Evolutionary conservation across 306 rosid genomes (phyloP).

Genomic region (Amphicarpaea edgeworthii): DNA sequence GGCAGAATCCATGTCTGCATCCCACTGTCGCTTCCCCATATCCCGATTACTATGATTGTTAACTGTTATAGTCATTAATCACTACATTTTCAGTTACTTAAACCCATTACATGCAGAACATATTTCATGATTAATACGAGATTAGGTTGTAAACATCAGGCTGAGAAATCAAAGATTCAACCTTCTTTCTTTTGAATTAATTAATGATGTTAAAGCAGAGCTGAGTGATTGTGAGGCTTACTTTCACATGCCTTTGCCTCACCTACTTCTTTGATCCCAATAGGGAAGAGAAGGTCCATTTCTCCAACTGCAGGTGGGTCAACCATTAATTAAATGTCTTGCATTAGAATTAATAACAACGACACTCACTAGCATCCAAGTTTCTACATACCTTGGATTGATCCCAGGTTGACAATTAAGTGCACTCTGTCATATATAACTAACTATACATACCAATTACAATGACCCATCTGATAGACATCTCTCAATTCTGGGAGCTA

Average conservation of each 20-base stretch:
- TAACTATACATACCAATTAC: too few species aligned
- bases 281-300: constrained; percentile 81
- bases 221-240: constrained; percentile 56
- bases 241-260: constrained; percentile 66
- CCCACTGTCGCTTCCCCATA: constrained; percentile 42
- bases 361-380: constrained; percentile 61
- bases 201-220: constrained; percentile 65
- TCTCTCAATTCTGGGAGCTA: too few species aligned
- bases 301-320: constrained; percentile 90
- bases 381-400: too few species aligned
- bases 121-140: constrained; percentile 59
- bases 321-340: constrained; percentile 55
- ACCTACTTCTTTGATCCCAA: constrained; percentile 57
- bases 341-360: constrained; percentile 49
- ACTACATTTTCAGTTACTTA: constrained; percentile 69
- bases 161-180: constrained; percentile 58
- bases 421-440: constrained; percentile 25
- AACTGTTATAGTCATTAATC: constrained; percentile 53
- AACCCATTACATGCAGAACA: constrained; percentile 55
- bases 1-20: constrained; percentile 43
- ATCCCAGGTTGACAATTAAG: constrained; percentile 48
- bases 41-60: constrained; percentile 48
- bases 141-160: constrained; percentile 71
- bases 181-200: constrained; percentile 47
- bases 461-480: too few species aligned